phyloP scores from a whole-genome alignment of 2,329 filamentous ascomycete genomes.

The Scedosporium boydii region DNA sequence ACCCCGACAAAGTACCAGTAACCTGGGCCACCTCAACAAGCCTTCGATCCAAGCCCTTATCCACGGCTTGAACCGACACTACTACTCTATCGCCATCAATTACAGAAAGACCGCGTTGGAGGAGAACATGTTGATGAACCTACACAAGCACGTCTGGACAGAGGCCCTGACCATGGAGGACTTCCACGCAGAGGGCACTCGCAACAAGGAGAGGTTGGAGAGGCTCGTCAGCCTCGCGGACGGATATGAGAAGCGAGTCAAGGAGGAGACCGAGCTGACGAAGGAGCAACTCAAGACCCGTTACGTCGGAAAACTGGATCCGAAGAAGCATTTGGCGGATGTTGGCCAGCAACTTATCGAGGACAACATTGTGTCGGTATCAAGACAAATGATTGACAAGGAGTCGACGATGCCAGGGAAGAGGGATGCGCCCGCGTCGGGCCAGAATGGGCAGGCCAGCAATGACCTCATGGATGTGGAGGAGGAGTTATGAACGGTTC shows the following conservation, averaged over 20 bases:
- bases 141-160: constrained; percentile 99
- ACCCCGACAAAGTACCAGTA: constrained; percentile 93
- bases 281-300: constrained; percentile 98
- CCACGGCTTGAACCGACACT: constrained; percentile 94
- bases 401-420: constrained; percentile 83
- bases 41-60: constrained; percentile 99
- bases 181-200: constrained; percentile 73
- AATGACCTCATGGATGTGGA: constrained; percentile 63
- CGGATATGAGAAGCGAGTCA: constrained; percentile 96
- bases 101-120: constrained; percentile 96
- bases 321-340: constrained; percentile 98
- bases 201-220: constrained; percentile 82
- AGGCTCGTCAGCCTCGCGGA: constrained; percentile 83
- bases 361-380: constrained; percentile 98
- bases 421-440: constrained; percentile 40
- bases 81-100: constrained; percentile 98
- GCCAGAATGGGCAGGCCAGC: constrained; percentile 38
- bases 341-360: constrained; percentile 95
- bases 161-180: constrained; percentile 96
- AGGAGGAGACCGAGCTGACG: constrained; percentile 94
- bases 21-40: constrained; percentile 96
- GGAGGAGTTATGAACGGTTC: constrained; percentile 34
- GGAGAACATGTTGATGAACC: constrained; percentile 99
- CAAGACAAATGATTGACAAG: constrained; percentile 98
- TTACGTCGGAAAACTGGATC: constrained; percentile 97